Evolutionary conservation across 345 rosid species (phyloP).

Genomic region (Ailanthus altissimus): DNA sequence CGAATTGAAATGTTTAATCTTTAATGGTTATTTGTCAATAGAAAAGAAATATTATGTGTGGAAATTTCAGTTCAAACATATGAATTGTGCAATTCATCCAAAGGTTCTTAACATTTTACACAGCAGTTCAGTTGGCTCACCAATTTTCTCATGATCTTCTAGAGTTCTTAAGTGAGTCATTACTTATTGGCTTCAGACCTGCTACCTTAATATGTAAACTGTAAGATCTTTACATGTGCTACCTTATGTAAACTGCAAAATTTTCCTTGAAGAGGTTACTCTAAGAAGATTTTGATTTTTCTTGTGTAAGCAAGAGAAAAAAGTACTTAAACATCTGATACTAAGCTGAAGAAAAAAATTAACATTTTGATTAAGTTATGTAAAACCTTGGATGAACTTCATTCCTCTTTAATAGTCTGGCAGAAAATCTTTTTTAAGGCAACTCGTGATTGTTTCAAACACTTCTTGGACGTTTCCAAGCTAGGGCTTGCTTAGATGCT

Average conservation of each 20-base stretch:
- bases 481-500: neutral
- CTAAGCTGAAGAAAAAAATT: neutral
- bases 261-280: neutral
- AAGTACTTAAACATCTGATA: neutral
- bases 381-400: neutral
- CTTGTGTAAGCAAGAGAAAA: neutral
- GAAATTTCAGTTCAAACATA: neutral
- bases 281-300: neutral
- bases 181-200: neutral
- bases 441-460: neutral
- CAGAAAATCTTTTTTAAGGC: neutral
- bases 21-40: neutral
- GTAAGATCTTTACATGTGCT: too few species aligned
- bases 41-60: neutral
- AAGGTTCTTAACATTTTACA: neutral
- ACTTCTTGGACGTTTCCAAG: neutral
- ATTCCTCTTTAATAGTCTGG: neutral
- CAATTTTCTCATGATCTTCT: neutral
- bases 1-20: neutral
- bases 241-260: neutral
- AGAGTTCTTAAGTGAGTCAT: neutral
- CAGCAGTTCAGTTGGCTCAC: neutral
- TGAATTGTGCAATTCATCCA: neutral
- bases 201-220: neutral
- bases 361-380: neutral